Percentiles rank a stretch among this genome's conserved stretches.
phyloP scores from a whole-genome alignment of 2,329 filamentous ascomycete species.

The Fusarium ramigenum region DNA sequence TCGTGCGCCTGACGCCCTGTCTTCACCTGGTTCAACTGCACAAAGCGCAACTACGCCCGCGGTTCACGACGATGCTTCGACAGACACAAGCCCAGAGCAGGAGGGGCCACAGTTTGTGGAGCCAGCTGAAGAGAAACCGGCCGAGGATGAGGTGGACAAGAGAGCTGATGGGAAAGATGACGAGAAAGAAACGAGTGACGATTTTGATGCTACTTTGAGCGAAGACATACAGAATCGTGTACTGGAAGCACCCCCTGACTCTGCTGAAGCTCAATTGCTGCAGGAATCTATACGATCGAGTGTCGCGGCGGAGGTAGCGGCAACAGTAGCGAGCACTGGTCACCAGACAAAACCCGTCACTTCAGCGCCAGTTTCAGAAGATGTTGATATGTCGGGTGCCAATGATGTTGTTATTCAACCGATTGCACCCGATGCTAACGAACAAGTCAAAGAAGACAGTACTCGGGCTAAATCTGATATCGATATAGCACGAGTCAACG shows the following conservation, averaged over 20 bases:
- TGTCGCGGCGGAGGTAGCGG: constrained; percentile 19
- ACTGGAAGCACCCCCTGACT: constrained; percentile 36
- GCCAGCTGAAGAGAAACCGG: constrained; percentile 56
- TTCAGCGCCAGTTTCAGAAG: not conserved
- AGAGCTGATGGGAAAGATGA: constrained; percentile 36
- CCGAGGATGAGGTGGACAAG: constrained; percentile 50
- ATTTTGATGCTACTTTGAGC: constrained; percentile 8
- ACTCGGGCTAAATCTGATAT: not conserved
- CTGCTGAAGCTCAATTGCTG: constrained; percentile 56
- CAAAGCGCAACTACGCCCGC: constrained; percentile 79
- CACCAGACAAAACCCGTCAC: constrained; percentile 1
- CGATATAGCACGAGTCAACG: not conserved
- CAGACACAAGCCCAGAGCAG: constrained; percentile 78
- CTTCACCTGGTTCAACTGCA: constrained; percentile 72
- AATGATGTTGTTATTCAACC: not conserved
- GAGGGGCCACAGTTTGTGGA: constrained; percentile 68
- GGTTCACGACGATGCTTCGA: constrained; percentile 72
- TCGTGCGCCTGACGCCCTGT: constrained; percentile 56
- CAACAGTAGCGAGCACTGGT: not conserved
- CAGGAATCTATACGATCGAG: constrained; percentile 53
- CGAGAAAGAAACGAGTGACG: not conserved
- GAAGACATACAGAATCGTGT: constrained; percentile 38
- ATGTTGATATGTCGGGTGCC: constrained; percentile 8
- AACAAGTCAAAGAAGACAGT: not conserved
- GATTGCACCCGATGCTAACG: not conserved